Conservation (phyloP, 2,329 filamentous ascomycete genomes). For the Cladosporium sp. region DNA sequence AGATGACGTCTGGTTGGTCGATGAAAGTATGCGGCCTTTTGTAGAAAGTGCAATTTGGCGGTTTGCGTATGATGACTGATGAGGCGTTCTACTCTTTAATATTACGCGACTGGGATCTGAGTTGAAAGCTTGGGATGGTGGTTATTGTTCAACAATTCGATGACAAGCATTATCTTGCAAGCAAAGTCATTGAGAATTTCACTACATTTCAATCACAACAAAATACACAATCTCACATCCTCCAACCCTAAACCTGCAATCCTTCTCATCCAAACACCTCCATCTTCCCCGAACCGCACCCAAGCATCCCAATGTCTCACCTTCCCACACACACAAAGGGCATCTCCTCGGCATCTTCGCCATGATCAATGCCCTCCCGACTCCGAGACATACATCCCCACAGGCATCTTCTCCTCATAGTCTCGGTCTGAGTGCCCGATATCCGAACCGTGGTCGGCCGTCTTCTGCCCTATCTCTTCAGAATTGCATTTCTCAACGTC, state of each 20-base stretch:
- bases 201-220: background rate
- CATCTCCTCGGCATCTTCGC: background rate
- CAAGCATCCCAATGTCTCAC: background rate
- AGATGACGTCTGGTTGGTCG: background rate
- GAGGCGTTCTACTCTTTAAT: background rate
- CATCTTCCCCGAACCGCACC: background rate
- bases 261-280: background rate
- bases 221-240: background rate
- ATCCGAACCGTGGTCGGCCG: background rate
- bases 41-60: background rate
- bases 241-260: background rate
- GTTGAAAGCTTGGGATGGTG: background rate
- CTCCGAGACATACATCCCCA: slow-evolving; percentile 6
- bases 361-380: background rate
- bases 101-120: background rate
- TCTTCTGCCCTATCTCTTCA: background rate
- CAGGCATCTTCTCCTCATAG: background rate
- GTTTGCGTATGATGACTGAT: background rate
- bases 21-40: background rate
- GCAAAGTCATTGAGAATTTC: background rate
- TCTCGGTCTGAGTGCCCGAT: background rate
- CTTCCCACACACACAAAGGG: background rate
- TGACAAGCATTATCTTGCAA: background rate
- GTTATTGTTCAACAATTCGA: background rate
- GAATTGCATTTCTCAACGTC: background rate